Evolutionary conservation across 2,329 filamentous ascomycete genomes (phyloP), one percentile per base, ranked within the genome.

Genomic region (Curvularia sp.): DNA sequence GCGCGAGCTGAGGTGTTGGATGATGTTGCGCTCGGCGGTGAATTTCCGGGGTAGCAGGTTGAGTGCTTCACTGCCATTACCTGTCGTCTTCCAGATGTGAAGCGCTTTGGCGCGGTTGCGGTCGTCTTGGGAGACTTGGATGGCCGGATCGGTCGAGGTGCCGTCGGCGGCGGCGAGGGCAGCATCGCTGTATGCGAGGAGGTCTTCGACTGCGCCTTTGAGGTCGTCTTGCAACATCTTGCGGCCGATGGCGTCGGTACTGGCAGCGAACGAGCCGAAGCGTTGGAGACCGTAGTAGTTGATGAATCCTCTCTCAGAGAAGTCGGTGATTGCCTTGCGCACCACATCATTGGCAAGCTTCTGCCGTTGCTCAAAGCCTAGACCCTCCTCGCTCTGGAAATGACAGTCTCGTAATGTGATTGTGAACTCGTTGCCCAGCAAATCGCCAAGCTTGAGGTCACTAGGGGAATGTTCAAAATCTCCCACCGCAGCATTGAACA

Each of bases 261-360:
- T 90, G 12, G 91, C 89, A 27, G 87, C 81, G 76, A 95, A 94
- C 0, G 93, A 94, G 27, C 95, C 95, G 70, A 99, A 99, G 23
- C 95, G 88, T 79, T 99, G 95, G n/a, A 98, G 87, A 8, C 95
- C 95, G 72, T 93, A 99, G 80, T 98, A 99, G 79, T 99, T 99
- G 78, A 99, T 88, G 81, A 96, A 99, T 2, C 95, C 95, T 43
- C 89, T 84, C 42, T 87, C 79, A 53, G 84, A 82, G 65, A 98
- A 86, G 62, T 89, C 86, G 41, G 84, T 80, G 49, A 97, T 80
- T 1, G 91, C 83, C 60, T 81, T 71, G 60, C 83, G 72, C 61
- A 92, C 80, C 30, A 86, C 80, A 5, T 81, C 73, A 38, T 77
- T 72, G 41, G 72, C 81, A 9, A 87, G 81, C 36, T 84, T 76